Evolutionary conservation across 2,329 filamentous ascomycete genomes (phyloP), one percentile per base, ranked within the genome.

Genomic region (Juglanconis juglandina): DNA sequence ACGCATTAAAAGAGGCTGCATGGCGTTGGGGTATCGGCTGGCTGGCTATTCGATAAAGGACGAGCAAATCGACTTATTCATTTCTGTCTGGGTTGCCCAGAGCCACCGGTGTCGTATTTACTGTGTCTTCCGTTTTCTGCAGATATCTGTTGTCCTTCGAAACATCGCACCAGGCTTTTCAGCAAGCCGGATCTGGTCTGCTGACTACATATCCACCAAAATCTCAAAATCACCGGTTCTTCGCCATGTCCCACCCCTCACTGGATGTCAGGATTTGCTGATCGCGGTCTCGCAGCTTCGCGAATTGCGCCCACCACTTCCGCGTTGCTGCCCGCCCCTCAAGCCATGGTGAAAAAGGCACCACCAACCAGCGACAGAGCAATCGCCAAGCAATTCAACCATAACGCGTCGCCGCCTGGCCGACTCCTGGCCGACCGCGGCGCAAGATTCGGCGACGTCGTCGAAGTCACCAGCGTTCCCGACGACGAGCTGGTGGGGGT

Each of bases 281-380:
- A 42, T 14, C 10, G 39, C 39, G 10, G 10, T 42, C 10, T 42
- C 39, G n/a, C 39, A 42, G 39, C n/a, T 42, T 42, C 2, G 11
- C 10, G 6, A 13, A 13, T 7, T 9, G 39, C 5, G 10, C 24
- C 24, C 24, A 24, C n/a, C 10, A 42, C 39, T 42, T 14, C 10
- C n/a, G 39, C 5, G 17, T 17, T 7, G 42, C n/a, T 17, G n/a
- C 14, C n/a, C 46, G 10, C n/a, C 7, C 1, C 47, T 56, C 53
- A 68, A 35, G 34, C 62, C 46, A 54, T 10, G 7, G 50, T 58
- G 42, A 67, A 60, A 56, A 60, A 64, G 30, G 62, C 51, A 35
- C 66, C 67, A 11, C 65, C 65, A 5, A 66, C 51, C n/a, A 65
- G 34, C 7, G 63, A 62, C 32, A 68, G 49, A 46, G 57, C 53